These are phyloP conservation scores for Colletotrichum abscissum DNA, from an alignment of 2,329 filamentous ascomycete species.

Conservation along the genomic window DNA sequence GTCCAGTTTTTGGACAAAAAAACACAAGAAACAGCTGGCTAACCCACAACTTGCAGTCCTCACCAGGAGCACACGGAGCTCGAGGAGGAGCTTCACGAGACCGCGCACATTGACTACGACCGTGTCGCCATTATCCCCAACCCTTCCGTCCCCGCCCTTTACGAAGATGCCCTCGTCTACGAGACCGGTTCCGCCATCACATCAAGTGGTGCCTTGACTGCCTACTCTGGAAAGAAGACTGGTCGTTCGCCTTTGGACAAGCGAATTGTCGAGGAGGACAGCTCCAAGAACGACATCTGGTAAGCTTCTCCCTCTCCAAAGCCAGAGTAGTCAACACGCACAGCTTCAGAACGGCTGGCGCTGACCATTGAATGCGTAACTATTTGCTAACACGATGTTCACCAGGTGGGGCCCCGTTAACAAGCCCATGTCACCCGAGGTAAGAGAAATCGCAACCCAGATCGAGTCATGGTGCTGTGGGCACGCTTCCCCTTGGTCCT, in stretches of 20 bases:
- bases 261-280: slow-evolving; percentile 92
- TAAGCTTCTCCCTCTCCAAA: slow-evolving; percentile 44
- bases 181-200: slow-evolving; percentile 98
- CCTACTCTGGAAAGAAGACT: slow-evolving; percentile 98
- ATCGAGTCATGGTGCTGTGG: slow-evolving; percentile 29
- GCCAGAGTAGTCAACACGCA: neutral
- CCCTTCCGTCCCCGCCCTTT: slow-evolving; percentile 92
- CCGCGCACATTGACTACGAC: slow-evolving; percentile 99
- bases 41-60: slow-evolving; percentile 66
- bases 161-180: slow-evolving; percentile 98
- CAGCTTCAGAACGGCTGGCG: slow-evolving; percentile 1
- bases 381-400: slow-evolving; percentile 32
- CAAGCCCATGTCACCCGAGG: slow-evolving; percentile 97
- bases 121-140: slow-evolving; percentile 96
- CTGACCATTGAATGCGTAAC: slow-evolving; percentile 16
- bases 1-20: neutral
- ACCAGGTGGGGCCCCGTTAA: slow-evolving; percentile 93
- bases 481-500: slow-evolving; percentile 23
- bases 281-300: slow-evolving; percentile 94
- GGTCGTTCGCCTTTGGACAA: slow-evolving; percentile 97
- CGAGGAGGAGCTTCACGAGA: slow-evolving; percentile 94
- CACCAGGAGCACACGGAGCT: slow-evolving; percentile 92
- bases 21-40: neutral
- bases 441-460: slow-evolving; percentile 63
- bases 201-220: slow-evolving; percentile 91